Base-by-base conservation (phyloP, 495 filamentous ascomycete genomes). In the Monascus purpureus region DNA sequence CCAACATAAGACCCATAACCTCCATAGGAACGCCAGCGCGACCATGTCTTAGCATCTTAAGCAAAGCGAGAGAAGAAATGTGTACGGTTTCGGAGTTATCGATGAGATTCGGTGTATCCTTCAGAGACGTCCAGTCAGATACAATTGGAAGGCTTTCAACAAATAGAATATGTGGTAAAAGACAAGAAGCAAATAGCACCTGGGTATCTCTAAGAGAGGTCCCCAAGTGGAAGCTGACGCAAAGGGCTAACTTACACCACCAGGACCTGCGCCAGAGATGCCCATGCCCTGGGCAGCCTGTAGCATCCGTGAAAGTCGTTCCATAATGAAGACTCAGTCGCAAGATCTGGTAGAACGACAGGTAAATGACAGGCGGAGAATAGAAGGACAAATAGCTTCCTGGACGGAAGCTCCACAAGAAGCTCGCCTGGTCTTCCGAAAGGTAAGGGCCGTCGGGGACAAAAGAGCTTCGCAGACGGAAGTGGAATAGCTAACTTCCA, bases 21-120 rank as follows among this genome's bases (percentile, higher is more conserved):
- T 97, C 90, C 90, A 97, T 97, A 17, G 90, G 90, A 33, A 97
- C 90, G 61, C 90, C 90, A 31, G 90, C 90, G 45, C 90, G 77
- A 44, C 90, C 90, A 55, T 97, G 90, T 49, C 88, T 76, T 45
- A 97, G 67, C 90, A 97, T 97, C 71, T 97, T 97, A 46, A 97
- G 69, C 23, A 97, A 72, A 40, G 90, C 90, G 40, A 97, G 72
- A 18, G 90, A 97, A 16, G 90, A 97, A 49, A 97, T 95, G 62
- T 97, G 93, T 46, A 97, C 90, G 33, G 92, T 97, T 67, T 97
- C 90, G 43, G 90, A 94, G 65, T 97, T 97, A 61, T 97, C 90
- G 49, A 96, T 86, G 26, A 96, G 68, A 49, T 75, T 82, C 11
- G 75, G 66, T 40, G 81, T 86, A 43, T 95, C 86, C 84, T 93